Base-by-base conservation (phyloP, 73 alveolate genomes). In the Paramecium biaurelia region DNA sequence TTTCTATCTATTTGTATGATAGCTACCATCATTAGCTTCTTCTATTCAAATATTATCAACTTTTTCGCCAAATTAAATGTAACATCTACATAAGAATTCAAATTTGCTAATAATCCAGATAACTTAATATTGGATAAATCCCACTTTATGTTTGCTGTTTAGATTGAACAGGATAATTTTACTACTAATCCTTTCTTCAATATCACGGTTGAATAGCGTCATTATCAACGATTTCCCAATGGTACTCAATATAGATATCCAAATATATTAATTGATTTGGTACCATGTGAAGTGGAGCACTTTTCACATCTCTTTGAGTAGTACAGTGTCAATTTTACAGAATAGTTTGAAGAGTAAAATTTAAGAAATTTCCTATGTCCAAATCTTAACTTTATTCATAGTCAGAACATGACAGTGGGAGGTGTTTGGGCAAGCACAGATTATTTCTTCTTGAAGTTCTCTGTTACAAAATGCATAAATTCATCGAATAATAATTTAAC, bases 301-400 rank as follows among this genome's bases (percentile, higher is more conserved):
- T 89, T 76, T 63, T 18, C 23, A 30, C 57, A 47, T 24, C n/a
- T 89, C 14, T 70, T 70, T 20, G 43, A 38, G 2, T 9, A 70
- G 34, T 76, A 58, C 11, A 38, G 63, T 26, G 59, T 45, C 18
- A 42, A 70, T 68, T 58, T 82, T 26, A 15, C 47, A 30, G 79
- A 70, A 4, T 32, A 68, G 43, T 89, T 63, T 23, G 35, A 67
- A 10, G 1, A 28, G 7, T 43, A 70, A 26, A 89, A 70, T 41
- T 70, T 70, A 32, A 12, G 37, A 9, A 70, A 89, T 70, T 89
- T 70, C 68, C 35, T 89, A 6, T 89, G 94, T 45, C 94, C 94
- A 20, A 70, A 42, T 58, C 58, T 35, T 2, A 72, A 23, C n/a
- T 70, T 70, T 10, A 45, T 23, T 10, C 76, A 63, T 21, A 21